These are phyloP conservation scores for Globisporangium sylvaticum DNA, from an alignment of 352 stramenopile species.

Conservation along the genomic window DNA sequence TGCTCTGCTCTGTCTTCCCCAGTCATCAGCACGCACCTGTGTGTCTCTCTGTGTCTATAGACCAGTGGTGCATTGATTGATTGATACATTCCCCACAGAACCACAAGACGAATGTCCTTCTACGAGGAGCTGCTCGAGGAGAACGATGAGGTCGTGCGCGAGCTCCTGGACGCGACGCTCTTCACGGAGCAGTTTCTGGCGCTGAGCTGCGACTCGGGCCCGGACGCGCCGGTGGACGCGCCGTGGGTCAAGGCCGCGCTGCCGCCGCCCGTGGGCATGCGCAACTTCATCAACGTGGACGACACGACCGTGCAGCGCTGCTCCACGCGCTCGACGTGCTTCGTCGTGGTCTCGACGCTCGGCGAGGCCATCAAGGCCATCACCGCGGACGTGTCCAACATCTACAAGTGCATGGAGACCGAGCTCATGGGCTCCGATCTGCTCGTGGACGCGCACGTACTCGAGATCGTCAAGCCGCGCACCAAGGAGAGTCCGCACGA, in stretches of 20 bases:
- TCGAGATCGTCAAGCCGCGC: slow-evolving; percentile 61
- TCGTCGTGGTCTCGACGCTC: slow-evolving; percentile 50
- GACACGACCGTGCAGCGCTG: slow-evolving; percentile 39
- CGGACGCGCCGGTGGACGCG: slow-evolving; percentile 19
- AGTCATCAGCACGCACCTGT: background rate
- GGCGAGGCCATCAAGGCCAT: slow-evolving; percentile 57
- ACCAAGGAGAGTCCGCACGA: slow-evolving; percentile 68
- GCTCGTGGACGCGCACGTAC: slow-evolving; percentile 61
- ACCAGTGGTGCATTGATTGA: too few species aligned
- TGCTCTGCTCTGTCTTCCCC: background rate
- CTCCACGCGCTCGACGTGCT: slow-evolving; percentile 49
- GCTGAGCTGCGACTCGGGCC: slow-evolving; percentile 2
- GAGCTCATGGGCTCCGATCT: slow-evolving; percentile 51
- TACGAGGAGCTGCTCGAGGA: slow-evolving; percentile 16
- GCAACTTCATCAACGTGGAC: slow-evolving; percentile 37
- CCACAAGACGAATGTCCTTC: slow-evolving; percentile 6
- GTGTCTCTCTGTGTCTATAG: background rate
- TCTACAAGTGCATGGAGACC: slow-evolving; percentile 51
- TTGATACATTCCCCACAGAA: background rate
- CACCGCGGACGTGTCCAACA: slow-evolving; percentile 44
- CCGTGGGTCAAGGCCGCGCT: slow-evolving; percentile 36
- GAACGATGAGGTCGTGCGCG: slow-evolving; percentile 14
- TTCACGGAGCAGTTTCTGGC: slow-evolving; percentile 15
- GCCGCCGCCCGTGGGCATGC: slow-evolving; percentile 37
- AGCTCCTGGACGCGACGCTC: slow-evolving; percentile 16